Evolutionary conservation across 192 early-diverging fungal genomes (phyloP).

Genomic region (Podila clonocystis): DNA sequence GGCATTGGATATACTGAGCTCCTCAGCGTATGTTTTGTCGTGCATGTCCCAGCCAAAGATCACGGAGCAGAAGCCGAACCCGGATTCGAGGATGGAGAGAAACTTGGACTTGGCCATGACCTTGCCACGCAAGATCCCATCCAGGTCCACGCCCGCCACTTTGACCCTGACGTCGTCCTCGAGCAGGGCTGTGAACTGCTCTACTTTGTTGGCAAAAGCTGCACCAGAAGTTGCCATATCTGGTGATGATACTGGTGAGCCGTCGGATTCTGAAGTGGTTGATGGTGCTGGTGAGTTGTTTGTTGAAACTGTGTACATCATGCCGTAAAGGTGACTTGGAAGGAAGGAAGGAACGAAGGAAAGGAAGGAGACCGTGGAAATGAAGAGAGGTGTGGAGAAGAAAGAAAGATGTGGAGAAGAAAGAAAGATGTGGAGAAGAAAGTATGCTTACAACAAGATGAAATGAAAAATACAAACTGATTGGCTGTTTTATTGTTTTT

Average conservation of each 20-base stretch:
- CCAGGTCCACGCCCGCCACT: constrained; percentile 74
- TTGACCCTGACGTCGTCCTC: constrained; percentile 59
- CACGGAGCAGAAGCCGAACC: constrained; percentile 85
- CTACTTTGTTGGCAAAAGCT: constrained; percentile 3
- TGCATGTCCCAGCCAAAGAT: constrained; percentile 86
- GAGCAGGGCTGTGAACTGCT: constrained; percentile 42
- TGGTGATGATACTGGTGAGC: not conserved
- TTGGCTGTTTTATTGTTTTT: too few relatives aligned
- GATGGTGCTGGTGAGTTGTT: not conserved
- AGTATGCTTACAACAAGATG: too few relatives aligned
- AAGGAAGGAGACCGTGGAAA: not conserved
- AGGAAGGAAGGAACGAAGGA: not conserved
- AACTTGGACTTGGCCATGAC: constrained; percentile 76
- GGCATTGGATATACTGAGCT: constrained; percentile 49
- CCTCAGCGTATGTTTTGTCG: constrained; percentile 66
- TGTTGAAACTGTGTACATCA: not conserved
- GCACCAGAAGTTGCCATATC: not conserved
- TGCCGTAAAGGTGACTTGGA: not conserved
- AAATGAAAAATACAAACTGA: too few relatives aligned
- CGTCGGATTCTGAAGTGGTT: not conserved
- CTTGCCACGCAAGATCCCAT: constrained; percentile 82
- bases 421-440: too few relatives aligned
- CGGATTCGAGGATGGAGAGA: constrained; percentile 65
- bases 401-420: not conserved
- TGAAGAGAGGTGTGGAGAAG: not conserved